Base-by-base conservation (phyloP, 257 asterid genomes). In the Solanum chiquidenum region DNA sequence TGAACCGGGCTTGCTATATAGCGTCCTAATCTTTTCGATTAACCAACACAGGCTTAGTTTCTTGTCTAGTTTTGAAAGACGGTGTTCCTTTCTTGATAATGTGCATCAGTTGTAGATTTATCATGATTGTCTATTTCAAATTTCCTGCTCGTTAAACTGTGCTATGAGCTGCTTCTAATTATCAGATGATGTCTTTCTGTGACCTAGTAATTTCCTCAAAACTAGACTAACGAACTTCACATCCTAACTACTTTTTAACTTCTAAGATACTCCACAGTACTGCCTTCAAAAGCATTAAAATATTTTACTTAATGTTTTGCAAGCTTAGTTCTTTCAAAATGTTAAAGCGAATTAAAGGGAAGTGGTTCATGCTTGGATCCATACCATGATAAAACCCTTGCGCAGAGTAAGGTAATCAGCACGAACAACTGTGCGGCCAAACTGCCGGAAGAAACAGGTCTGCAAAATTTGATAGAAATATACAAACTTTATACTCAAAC, bases 381-480 rank as follows among this genome's bases (percentile, higher is more conserved):
- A 85, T 94, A 97, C 99, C 95, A 89, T 88, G 90, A 97, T 94
- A 90, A 97, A 97, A 77, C 98, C 99, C 91, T 96, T 96, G 86
- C 99, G 99, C 42, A 97, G 99, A 52, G 98, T 93, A 87, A 97
- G 98, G 90, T 97, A 97, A 90, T 97, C 99, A 20, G 98, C 98
- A 55, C 98, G 98, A 73, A 93, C 99, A 66, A 97, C 98, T 31
- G 99, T 96, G 89, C 90, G 94, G 73, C 99, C 98, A 88, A 97
- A 97, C 91, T 97, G 99, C 84, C 99, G 94, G 88, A 97, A 94
- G 94, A 96, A 95, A 91, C 99, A 97, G 3, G 98, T 96, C 99
- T 96, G 95, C 90, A 31, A 88, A 83, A 93, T 86, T 71, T 88
- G 88, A 87, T 52, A 20, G 68, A 82, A 49, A 31, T 49, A 82